phyloP scores from a whole-genome alignment of 306 rosid species.

The Arachis stenosperma region DNA sequence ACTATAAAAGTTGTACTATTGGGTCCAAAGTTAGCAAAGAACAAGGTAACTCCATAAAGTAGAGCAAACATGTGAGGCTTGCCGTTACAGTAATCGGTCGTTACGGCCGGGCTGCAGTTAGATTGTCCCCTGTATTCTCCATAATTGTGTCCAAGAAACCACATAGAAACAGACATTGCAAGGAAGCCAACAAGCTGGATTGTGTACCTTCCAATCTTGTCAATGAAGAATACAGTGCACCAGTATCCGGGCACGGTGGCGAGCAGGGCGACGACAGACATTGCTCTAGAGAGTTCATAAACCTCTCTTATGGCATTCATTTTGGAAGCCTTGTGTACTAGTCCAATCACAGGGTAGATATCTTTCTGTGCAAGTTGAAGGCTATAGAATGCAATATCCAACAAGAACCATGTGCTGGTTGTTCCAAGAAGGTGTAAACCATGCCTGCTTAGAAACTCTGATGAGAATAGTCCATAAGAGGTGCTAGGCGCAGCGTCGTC shows the following conservation, averaged over 20 bases:
- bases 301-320: conserved; percentile 75
- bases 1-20: conserved; percentile 71
- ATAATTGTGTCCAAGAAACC: conserved; percentile 52
- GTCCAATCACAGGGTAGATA: conserved; percentile 64
- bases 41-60: conserved; percentile 62
- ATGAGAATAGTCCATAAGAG: conserved; percentile 58
- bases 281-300: conserved; percentile 60
- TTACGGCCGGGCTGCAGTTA: conserved; percentile 19
- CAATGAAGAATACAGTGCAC: conserved; percentile 66
- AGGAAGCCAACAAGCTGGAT: conserved; percentile 71
- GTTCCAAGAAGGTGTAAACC: conserved; percentile 68
- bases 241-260: conserved; percentile 78
- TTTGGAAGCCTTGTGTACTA: conserved; percentile 47
- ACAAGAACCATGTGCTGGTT: conserved; percentile 64
- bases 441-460: conserved; percentile 50
- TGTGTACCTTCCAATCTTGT: conserved; percentile 53
- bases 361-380: conserved; percentile 68
- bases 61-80: conserved; percentile 40
- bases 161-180: conserved; percentile 58
- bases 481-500: background rate
- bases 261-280: conserved; percentile 60
- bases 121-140: conserved; percentile 27
- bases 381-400: conserved; percentile 72
- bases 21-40: conserved; percentile 87
- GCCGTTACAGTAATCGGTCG: conserved; percentile 36